Percentiles rank a stretch among this genome's conserved stretches.
phyloP scores from a whole-genome alignment of 2,329 filamentous ascomycete genomes.

The Dissoconium aciculare region DNA sequence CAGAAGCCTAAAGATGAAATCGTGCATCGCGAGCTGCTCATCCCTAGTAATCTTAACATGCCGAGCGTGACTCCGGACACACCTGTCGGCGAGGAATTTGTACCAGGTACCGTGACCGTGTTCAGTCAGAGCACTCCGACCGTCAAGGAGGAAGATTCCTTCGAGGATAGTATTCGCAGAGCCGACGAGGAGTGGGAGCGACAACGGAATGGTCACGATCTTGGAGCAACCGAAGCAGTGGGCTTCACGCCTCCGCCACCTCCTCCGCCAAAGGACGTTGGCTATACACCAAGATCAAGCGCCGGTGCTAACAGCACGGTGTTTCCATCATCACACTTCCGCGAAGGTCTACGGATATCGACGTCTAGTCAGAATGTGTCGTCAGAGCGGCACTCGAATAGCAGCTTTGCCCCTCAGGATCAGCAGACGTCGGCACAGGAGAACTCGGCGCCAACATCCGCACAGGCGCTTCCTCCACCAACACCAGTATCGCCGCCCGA shows the following conservation, averaged over 20 bases:
- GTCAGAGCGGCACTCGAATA: slow-evolving; percentile 17
- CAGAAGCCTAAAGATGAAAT: slow-evolving; percentile 9
- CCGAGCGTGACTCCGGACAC: slow-evolving; percentile 22
- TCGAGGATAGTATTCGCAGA: slow-evolving; percentile 18
- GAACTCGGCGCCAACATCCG: slow-evolving; percentile 25
- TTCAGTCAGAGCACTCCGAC: slow-evolving; percentile 11
- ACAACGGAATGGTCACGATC: slow-evolving; percentile 17
- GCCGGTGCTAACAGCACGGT: slow-evolving; percentile 15
- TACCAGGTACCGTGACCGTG: slow-evolving; percentile 20
- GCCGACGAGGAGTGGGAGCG: slow-evolving; percentile 22
- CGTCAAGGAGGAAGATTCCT: slow-evolving; percentile 17
- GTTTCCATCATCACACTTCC: slow-evolving; percentile 9
- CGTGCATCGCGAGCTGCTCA: slow-evolving; percentile 8
- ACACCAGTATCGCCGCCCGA: slow-evolving; percentile 18
- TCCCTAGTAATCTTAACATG: slow-evolving; percentile 14
- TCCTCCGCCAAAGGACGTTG: slow-evolving; percentile 30
- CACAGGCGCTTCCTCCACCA: slow-evolving; percentile 34
- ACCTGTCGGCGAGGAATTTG: slow-evolving; percentile 15
- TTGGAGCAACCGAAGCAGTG: slow-evolving; percentile 3
- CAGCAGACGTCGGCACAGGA: slow-evolving; percentile 8
- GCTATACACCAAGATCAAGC: slow-evolving; percentile 24
- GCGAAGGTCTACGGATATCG: slow-evolving; percentile 18
- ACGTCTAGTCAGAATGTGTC: slow-evolving; percentile 21
- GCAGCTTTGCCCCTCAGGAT: slow-evolving; percentile 7
- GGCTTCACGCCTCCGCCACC: slow-evolving; percentile 21